Conservation (phyloP, 2,329 filamentous ascomycete genomes). For the Lizonia empirigonia region DNA sequence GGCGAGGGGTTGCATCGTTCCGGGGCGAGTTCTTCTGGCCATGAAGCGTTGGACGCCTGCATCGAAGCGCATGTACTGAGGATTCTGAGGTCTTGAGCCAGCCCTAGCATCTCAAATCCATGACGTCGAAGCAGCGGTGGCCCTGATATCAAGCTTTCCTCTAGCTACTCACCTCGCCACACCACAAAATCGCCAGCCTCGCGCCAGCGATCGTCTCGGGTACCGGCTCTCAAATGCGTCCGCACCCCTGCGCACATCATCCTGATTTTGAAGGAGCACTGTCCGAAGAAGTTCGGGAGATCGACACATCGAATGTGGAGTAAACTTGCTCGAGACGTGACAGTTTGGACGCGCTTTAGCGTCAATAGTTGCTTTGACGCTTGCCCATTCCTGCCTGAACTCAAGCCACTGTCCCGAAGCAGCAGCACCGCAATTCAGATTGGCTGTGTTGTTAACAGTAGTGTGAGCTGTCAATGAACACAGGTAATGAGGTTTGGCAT, state of each 20-base stretch:
- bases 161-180: not conserved
- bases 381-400: not conserved
- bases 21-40: no score
- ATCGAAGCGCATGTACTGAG: no score
- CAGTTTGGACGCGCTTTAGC: no score
- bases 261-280: not conserved
- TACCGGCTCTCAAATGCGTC: not conserved
- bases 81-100: no score
- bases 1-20: no score
- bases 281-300: conserved; percentile 23
- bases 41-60: no score
- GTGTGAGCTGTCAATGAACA: not conserved
- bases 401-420: not conserved
- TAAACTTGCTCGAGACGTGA: not conserved
- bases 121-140: no score
- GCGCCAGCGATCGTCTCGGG: not conserved
- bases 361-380: not conserved
- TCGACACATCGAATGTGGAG: conserved; percentile 17
- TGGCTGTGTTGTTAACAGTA: not conserved
- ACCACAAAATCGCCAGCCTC: not conserved
- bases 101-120: no score
- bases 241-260: not conserved
- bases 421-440: not conserved
- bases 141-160: not conserved
- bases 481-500: not conserved